Conservation (phyloP, 2,329 filamentous ascomycete species). For the Ceratocystis eucalypticola region DNA sequence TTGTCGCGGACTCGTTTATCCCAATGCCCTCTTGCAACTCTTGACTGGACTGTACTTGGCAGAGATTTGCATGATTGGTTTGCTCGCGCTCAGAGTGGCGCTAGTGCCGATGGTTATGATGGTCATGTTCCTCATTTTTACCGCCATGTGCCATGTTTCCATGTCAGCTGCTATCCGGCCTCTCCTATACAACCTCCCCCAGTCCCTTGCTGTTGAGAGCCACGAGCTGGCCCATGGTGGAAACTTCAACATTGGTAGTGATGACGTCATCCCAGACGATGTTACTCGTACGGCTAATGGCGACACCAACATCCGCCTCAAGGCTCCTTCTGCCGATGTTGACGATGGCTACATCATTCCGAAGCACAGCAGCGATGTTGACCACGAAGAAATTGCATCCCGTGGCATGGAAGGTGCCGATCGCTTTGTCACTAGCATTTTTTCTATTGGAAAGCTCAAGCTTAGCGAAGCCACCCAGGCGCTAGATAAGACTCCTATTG, state of each 20-base stretch:
- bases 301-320: not conserved
- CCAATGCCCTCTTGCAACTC: conserved; percentile 74
- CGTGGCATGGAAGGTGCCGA: conserved; percentile 30
- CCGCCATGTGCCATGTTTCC: conserved; percentile 59
- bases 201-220: conserved; percentile 45
- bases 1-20: conserved; percentile 77
- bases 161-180: conserved; percentile 62
- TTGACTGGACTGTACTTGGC: conserved; percentile 73
- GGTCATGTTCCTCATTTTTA: conserved; percentile 63
- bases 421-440: conserved; percentile 25
- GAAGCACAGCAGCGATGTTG: conserved; percentile 17
- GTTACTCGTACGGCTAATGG: not conserved
- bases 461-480: conserved; percentile 25
- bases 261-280: conserved; percentile 15
- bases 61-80: conserved; percentile 68
- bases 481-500: conserved; percentile 24
- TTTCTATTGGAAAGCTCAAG: conserved; percentile 24
- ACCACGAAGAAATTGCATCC: conserved; percentile 21
- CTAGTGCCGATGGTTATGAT: conserved; percentile 61
- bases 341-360: conserved; percentile 22
- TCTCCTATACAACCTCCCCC: conserved; percentile 64
- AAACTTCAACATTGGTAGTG: conserved; percentile 18
- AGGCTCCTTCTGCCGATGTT: conserved; percentile 6
- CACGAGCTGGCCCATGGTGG: conserved; percentile 15
- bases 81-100: conserved; percentile 58